A percentile compares a stretch with the other conserved stretches of the same genome.
Conservation (phyloP, 1,284 basidiomycete genomes). For the Cutaneotrichosporon mucoides region DNA sequence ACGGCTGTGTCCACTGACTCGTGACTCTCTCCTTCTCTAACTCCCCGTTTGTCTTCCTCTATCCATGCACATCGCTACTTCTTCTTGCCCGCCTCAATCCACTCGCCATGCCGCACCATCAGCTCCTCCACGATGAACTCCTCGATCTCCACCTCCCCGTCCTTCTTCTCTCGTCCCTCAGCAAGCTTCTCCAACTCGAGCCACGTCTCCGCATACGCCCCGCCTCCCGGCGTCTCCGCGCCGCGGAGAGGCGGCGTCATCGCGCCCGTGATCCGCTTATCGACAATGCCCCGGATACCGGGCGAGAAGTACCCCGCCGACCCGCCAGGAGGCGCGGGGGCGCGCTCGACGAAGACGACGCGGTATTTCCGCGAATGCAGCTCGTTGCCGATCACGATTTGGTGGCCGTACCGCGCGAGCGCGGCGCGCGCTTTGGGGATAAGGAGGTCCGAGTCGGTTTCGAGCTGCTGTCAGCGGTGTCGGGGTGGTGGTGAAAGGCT, state of each 20-base stretch:
- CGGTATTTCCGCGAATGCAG: conserved; percentile 82
- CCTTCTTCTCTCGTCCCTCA: no score
- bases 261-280: conserved; percentile 7
- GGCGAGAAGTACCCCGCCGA: neutral
- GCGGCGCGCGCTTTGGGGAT: conserved; percentile 87
- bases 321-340: neutral
- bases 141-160: conserved; percentile 70
- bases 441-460: conserved; percentile 78
- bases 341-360: conserved; percentile 73
- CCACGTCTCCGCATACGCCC: conserved; percentile 63
- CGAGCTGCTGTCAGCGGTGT: conserved; percentile 64
- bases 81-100: conserved; percentile 51
- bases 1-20: no score
- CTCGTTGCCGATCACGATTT: conserved; percentile 95
- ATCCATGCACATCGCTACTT: no score
- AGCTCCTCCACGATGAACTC: conserved; percentile 81
- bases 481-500: no score
- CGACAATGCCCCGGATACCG: conserved; percentile 8
- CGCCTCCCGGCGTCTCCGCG: conserved; percentile 11
- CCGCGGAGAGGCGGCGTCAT: conserved; percentile 21
- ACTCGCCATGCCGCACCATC: conserved; percentile 65
- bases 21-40: no score
- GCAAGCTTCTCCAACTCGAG: conserved; percentile 61
- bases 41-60: no score
- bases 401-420: conserved; percentile 90